Base-by-base conservation (phyloP, 2,329 filamentous ascomycete species). In the Ustulina deusta region DNA sequence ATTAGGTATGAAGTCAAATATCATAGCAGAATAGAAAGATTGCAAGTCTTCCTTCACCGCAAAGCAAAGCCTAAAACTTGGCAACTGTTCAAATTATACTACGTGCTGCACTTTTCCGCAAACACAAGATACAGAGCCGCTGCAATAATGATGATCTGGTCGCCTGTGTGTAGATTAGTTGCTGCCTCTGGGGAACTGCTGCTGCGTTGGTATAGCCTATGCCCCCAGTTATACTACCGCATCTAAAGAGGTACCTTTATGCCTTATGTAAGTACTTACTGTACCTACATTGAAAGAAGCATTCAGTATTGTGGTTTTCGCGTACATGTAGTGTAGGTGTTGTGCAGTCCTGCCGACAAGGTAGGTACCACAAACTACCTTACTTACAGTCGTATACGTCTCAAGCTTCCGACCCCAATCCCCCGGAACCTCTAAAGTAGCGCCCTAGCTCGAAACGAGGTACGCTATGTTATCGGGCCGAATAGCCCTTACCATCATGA, bases 401-500 rank as follows among this genome's bases (percentile, higher is more conserved):
- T 40, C 15, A 29, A 56, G 22, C 54, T 56, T 56, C 36, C 54
- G 54, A 56, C 64, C 54, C 62, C 62, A 59, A 65, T 65, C 32
- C 44, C 62, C 56, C 57, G 59, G 63, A 60, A 51, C 51, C 36
- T 51, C 55, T 52, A 51, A 55, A 54, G 51, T 57, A 65, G 62
- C 44, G 55, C 52, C 64, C 52, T 32, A 62, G 58, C 54, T 61
- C 58, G 64, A 64, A 57, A 63, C 64, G 36, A 57, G 52, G 68
- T 48, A 61, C 55, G 22, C 59, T 29, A 42, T 38, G 49, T 34
- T 40, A 65, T 70, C 68, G 68, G 68, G 48, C 68, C 68, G 68
- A 70, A 63, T 70, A 49, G n/a, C 63, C 62, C 48, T 63, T 42
- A 61, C 66, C 44, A 65, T 57, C 49, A 60, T 61, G 54, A 51